A percentile compares a stretch with the other conserved stretches of the same genome.
Conservation (phyloP, 2,329 filamentous ascomycete genomes). For the Xylariaceae sp. region DNA sequence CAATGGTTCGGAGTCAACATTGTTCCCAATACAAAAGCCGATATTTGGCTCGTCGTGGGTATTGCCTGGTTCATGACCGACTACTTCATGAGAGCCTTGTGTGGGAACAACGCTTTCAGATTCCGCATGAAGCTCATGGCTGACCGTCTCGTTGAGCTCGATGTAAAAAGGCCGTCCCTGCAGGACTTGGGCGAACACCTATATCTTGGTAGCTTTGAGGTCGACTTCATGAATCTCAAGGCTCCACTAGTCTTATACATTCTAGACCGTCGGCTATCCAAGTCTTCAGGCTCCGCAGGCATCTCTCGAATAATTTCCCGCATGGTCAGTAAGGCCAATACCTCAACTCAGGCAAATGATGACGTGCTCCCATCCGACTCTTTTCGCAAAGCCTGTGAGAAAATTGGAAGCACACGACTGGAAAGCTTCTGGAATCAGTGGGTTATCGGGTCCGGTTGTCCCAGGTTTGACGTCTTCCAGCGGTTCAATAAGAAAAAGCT, state of each 20-base stretch:
- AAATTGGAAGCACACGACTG: conserved; percentile 77
- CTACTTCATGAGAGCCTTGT: conserved; percentile 82
- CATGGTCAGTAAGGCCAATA: conserved; percentile 81
- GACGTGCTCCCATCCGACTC: conserved; percentile 69
- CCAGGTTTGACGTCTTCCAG: conserved; percentile 79
- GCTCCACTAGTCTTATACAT: conserved; percentile 89
- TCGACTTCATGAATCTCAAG: conserved; percentile 87
- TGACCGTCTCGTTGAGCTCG: conserved; percentile 75
- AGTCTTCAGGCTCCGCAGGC: conserved; percentile 79
- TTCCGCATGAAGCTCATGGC: conserved; percentile 83
- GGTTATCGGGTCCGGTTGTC: conserved; percentile 84
- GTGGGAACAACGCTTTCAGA: conserved; percentile 90
- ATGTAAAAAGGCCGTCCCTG: conserved; percentile 77
- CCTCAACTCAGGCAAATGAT: conserved; percentile 55
- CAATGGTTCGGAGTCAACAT: conserved; percentile 96
- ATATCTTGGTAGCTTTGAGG: conserved; percentile 76
- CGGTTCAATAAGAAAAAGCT: conserved; percentile 97
- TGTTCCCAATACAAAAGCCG: conserved; percentile 72
- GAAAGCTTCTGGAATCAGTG: conserved; percentile 93
- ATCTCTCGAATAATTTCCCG: conserved; percentile 81
- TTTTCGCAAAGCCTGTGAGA: conserved; percentile 82
- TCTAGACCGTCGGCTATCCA: conserved; percentile 83
- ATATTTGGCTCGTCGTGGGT: conserved; percentile 86
- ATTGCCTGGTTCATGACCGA: conserved; percentile 95
- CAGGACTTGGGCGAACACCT: conserved; percentile 74